These are phyloP conservation scores for Aspergillus fructus DNA, from an alignment of 2,329 filamentous ascomycete genomes.

Conservation along the genomic window DNA sequence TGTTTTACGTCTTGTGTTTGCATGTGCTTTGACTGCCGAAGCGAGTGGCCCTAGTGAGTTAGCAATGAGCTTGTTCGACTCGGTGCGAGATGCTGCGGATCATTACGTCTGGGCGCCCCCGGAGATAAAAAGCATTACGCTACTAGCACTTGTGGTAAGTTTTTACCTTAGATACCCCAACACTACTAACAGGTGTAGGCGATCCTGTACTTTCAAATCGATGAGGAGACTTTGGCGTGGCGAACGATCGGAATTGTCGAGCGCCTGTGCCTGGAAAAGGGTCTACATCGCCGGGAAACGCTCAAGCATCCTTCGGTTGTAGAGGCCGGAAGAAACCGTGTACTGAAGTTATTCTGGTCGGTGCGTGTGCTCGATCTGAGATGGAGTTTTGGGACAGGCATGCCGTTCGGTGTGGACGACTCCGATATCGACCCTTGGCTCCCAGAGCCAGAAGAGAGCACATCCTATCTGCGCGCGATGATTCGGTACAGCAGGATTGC, in stretches of 20 bases:
- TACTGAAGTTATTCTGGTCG: conserved; percentile 79
- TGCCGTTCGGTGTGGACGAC: conserved; percentile 81
- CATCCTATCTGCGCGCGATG: conserved; percentile 80
- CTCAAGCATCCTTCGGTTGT: conserved; percentile 64
- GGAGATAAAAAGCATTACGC: conserved; percentile 58
- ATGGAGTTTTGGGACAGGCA: conserved; percentile 83
- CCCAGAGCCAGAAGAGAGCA: conserved; percentile 64
- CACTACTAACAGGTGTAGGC: conserved; percentile 43
- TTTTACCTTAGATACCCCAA: not conserved
- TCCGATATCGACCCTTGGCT: conserved; percentile 77
- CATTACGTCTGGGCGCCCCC: conserved; percentile 58
- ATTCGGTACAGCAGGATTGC: conserved; percentile 78
- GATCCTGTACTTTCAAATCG: conserved; percentile 78
- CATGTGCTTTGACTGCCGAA: conserved; percentile 73
- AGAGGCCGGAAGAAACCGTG: conserved; percentile 66
- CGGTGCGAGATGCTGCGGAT: conserved; percentile 70
- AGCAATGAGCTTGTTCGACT: conserved; percentile 72
- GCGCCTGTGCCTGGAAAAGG: conserved; percentile 74
- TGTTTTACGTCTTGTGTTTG: conserved; percentile 78
- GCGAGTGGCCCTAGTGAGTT: conserved; percentile 74
- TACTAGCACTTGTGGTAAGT: conserved; percentile 52
- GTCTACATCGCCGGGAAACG: conserved; percentile 75
- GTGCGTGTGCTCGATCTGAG: conserved; percentile 82
- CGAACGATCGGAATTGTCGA: conserved; percentile 83
- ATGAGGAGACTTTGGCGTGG: conserved; percentile 84